Evolutionary conservation across 2,329 filamentous ascomycete species (phyloP).

Genomic region (Colletotrichum horii): DNA sequence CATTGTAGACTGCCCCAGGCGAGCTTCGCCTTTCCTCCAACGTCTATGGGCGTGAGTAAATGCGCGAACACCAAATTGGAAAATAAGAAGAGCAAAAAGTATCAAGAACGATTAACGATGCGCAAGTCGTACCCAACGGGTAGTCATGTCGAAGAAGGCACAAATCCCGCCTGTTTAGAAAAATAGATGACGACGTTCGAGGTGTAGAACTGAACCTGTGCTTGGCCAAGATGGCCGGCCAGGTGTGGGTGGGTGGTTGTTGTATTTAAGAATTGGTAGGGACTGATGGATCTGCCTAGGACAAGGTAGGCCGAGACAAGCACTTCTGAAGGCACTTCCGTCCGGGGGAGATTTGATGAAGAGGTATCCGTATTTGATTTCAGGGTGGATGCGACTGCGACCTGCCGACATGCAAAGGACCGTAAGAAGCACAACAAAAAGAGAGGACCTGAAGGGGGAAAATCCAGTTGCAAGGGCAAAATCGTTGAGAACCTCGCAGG

Average conservation of each 20-base stretch:
- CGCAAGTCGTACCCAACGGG: not conserved
- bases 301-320: not conserved
- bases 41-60: not conserved
- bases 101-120: not conserved
- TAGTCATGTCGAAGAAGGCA: not conserved
- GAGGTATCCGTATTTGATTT: not conserved
- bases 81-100: not conserved
- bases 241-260: not conserved
- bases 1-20: not conserved
- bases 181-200: not conserved
- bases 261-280: constrained; percentile 9
- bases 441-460: not conserved
- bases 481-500: not conserved
- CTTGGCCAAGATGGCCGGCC: not conserved
- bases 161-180: not conserved
- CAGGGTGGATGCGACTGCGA: not conserved
- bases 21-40: not conserved
- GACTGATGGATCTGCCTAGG: not conserved
- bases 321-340: not conserved
- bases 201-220: not conserved
- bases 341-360: not conserved
- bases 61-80: not conserved
- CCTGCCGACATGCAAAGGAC: not conserved
- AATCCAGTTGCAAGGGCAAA: not conserved
- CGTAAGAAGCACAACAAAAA: not conserved